phyloP scores from a whole-genome alignment of 148 eudicot genomes.

The Silene conica region DNA sequence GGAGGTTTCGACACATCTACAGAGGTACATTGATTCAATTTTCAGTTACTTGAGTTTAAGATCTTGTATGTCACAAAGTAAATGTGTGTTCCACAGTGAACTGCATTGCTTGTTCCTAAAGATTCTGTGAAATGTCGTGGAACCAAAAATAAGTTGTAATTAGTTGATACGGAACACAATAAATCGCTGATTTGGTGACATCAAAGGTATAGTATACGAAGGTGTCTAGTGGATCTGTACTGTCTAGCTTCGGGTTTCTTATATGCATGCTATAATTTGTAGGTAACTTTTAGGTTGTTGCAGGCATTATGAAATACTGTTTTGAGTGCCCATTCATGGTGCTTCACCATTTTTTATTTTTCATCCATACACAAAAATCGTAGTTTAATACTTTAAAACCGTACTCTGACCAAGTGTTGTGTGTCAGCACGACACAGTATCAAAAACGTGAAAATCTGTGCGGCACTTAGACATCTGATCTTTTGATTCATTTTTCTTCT shows the following conservation, averaged over 20 bases:
- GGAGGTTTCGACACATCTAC: conserved; percentile 93
- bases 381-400: not conserved
- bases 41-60: conserved; percentile 10
- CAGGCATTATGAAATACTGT: not conserved
- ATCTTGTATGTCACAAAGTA: not conserved
- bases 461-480: too few species aligned
- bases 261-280: not conserved
- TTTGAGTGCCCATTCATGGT: not conserved
- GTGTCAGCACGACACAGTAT: too few species aligned
- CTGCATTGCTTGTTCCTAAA: not conserved
- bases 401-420: not conserved
- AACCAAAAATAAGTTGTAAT: not conserved
- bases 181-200: not conserved
- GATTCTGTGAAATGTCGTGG: not conserved
- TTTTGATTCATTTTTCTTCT: not conserved
- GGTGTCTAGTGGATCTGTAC: not conserved
- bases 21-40: conserved; percentile 47
- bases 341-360: not conserved
- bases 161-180: not conserved
- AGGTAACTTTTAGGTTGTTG: not conserved
- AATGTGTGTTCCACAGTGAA: not conserved
- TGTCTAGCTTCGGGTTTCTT: not conserved
- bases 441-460: too few species aligned
- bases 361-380: not conserved
- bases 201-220: not conserved